Evolutionary conservation across 331 rosid species (phyloP).

Genomic region (Cydonia oblonga): DNA sequence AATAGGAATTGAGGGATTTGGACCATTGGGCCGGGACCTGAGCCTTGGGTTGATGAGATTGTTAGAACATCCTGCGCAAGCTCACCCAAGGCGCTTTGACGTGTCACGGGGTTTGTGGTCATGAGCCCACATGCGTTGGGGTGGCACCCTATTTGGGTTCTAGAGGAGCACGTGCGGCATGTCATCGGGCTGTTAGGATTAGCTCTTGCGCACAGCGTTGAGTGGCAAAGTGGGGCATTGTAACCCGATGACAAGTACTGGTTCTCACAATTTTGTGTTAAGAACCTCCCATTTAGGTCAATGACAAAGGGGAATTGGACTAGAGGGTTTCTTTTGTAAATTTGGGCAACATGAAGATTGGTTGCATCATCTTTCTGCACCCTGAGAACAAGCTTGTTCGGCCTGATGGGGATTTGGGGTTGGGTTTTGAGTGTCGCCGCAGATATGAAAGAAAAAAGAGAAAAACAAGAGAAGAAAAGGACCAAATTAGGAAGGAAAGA

Average conservation of each 20-base stretch:
- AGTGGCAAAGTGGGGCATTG: constrained; percentile 41
- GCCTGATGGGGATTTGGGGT: constrained; percentile 5
- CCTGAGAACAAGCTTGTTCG: constrained; percentile 18
- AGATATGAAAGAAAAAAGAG: constrained; percentile 2
- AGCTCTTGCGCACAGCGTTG: constrained; percentile 37
- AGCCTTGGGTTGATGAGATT: constrained; percentile 13
- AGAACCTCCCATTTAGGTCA: constrained; percentile 32
- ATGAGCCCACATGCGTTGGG: constrained; percentile 29
- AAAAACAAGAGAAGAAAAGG: neutral
- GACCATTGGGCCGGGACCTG: constrained; percentile 13
- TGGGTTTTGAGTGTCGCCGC: neutral
- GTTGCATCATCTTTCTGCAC: constrained; percentile 21
- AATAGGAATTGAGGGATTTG: constrained; percentile 38
- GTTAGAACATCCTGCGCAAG: constrained; percentile 37
- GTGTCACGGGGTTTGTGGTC: constrained; percentile 34
- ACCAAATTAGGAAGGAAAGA: constrained; percentile 15
- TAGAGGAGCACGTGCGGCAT: constrained; percentile 8
- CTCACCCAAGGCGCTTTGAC: constrained; percentile 25
- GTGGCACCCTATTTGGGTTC: constrained; percentile 31
- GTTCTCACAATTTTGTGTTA: constrained; percentile 33
- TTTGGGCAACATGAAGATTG: constrained; percentile 34
- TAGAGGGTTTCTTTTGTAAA: constrained; percentile 33
- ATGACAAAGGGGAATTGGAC: constrained; percentile 20
- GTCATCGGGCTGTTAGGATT: neutral
- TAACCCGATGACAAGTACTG: constrained; percentile 24